A percentile compares a stretch with the other conserved stretches of the same genome.
Evolutionary conservation across 257 asterid species (phyloP).

Genomic region (Fraxinus cuspidata): DNA sequence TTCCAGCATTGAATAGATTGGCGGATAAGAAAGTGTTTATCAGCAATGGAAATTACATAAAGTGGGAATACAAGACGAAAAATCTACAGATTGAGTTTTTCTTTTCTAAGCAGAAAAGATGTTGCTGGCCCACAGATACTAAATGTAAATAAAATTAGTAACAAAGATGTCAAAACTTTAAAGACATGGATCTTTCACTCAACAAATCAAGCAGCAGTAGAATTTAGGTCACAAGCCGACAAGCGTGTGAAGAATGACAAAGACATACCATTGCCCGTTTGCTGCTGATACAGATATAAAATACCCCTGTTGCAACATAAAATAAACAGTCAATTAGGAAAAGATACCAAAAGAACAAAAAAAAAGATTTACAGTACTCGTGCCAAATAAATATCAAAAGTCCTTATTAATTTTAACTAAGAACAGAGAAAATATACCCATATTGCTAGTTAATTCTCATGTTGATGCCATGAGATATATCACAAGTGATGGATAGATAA

Average conservation of each 20-base stretch:
- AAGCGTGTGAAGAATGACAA: neutral
- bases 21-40: neutral
- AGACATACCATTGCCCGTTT: slow-evolving; percentile 75
- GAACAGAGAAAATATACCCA: neutral
- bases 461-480: neutral
- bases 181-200: neutral
- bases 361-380: slow-evolving; percentile 4
- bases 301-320: slow-evolving; percentile 66
- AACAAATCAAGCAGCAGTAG: neutral
- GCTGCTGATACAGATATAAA: slow-evolving; percentile 62
- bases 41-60: neutral
- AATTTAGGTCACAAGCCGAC: neutral
- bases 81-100: neutral
- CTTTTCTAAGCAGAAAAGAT: slow-evolving; percentile 18
- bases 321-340: slow-evolving; percentile 28
- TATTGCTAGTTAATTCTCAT: neutral
- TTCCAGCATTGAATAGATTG: neutral
- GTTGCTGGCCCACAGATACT: neutral
- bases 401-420: slow-evolving; percentile 16
- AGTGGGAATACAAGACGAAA: neutral
- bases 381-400: neutral
- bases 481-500: neutral
- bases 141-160: neutral
- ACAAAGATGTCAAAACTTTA: slow-evolving; percentile 12
- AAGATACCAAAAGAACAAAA: slow-evolving; percentile 26